phyloP scores from a whole-genome alignment of 2,329 filamentous ascomycete genomes.

The Verticillium nonalfalfae region DNA sequence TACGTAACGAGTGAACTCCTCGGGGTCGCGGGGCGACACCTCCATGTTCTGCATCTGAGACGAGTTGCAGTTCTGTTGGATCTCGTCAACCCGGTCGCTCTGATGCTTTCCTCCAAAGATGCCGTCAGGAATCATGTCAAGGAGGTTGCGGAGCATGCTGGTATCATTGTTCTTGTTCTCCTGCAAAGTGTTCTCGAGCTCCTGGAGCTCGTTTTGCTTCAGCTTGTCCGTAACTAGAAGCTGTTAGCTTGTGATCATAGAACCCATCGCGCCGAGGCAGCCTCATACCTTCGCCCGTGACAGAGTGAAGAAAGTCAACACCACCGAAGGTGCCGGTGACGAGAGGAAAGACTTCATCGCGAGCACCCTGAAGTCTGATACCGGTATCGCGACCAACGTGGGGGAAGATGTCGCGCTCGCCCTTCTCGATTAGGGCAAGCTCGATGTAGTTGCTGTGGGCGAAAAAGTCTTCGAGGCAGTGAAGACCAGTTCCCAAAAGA shows the following conservation, averaged over 20 bases:
- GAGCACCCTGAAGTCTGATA: conserved; percentile 62
- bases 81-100: conserved; percentile 68
- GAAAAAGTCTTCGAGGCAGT: conserved; percentile 88
- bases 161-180: conserved; percentile 58
- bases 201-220: conserved; percentile 83
- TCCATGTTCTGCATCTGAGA: conserved; percentile 70
- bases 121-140: conserved; percentile 76
- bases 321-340: conserved; percentile 92
- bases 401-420: conserved; percentile 75
- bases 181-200: conserved; percentile 77
- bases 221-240: conserved; percentile 74
- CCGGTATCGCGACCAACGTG: conserved; percentile 74
- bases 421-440: conserved; percentile 80
- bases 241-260: conserved; percentile 9
- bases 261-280: neutral
- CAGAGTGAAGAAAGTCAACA: conserved; percentile 89
- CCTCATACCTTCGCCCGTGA: conserved; percentile 57
- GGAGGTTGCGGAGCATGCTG: conserved; percentile 69
- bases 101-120: conserved; percentile 72
- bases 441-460: conserved; percentile 94
- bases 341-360: conserved; percentile 66
- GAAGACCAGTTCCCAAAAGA: conserved; percentile 78
- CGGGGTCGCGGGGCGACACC: conserved; percentile 72
- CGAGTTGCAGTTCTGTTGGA: conserved; percentile 68
- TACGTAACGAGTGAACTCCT: conserved; percentile 77